phyloP scores from a whole-genome alignment of 192 early-diverging fungal species.

The Coemansia sp. region DNA sequence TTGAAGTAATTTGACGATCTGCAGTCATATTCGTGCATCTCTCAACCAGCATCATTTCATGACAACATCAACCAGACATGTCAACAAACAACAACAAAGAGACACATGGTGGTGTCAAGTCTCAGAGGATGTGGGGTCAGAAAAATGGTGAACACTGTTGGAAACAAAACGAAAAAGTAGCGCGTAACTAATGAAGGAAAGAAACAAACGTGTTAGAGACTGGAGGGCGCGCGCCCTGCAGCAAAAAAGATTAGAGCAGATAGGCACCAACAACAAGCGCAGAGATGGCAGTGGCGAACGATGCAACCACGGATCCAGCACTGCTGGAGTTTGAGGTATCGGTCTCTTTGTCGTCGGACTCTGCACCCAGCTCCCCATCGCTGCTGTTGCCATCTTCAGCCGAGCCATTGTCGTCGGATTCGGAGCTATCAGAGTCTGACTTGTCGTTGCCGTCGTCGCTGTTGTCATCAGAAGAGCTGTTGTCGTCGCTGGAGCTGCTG shows the following conservation, averaged over 20 bases:
- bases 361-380: slow-evolving; percentile 2
- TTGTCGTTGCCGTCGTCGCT: slow-evolving; percentile 4
- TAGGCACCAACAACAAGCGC: slow-evolving; percentile 34
- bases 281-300: slow-evolving; percentile 27
- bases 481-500: slow-evolving; percentile 9
- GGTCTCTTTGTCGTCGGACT: slow-evolving; percentile 5
- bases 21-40: neutral
- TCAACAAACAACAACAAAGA: neutral
- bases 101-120: neutral
- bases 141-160: neutral
- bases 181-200: neutral
- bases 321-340: slow-evolving; percentile 10
- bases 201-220: neutral
- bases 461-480: slow-evolving; percentile 4
- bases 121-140: no score
- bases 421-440: slow-evolving; percentile 4
- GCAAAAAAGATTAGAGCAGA: slow-evolving; percentile 28
- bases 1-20: neutral
- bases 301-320: slow-evolving; percentile 19
- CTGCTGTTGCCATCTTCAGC: slow-evolving; percentile 16
- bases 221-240: no score
- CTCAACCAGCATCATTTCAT: no score
- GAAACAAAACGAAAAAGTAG: neutral
- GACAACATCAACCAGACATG: neutral
- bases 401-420: slow-evolving; percentile 5